Evolutionary conservation across 2,329 filamentous ascomycete genomes (phyloP).

Genomic region (Pseudocercospora ulei): DNA sequence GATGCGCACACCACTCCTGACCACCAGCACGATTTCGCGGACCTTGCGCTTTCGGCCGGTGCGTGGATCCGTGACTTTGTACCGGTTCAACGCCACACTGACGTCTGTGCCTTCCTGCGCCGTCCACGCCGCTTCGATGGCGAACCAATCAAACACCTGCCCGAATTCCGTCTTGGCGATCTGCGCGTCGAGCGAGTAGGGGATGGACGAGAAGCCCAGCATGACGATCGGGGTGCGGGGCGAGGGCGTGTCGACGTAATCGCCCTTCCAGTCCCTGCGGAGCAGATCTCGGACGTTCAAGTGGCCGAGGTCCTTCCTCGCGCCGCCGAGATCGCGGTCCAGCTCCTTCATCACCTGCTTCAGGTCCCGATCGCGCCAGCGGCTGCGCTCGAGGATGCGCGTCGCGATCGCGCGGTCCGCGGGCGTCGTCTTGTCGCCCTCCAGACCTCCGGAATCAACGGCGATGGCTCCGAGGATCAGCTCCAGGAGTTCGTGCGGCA

Average conservation of each 20-base stretch:
- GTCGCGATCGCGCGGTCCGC: slow-evolving; percentile 36
- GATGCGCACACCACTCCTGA: slow-evolving; percentile 41
- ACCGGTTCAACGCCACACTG: slow-evolving; percentile 41
- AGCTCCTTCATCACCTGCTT: slow-evolving; percentile 39
- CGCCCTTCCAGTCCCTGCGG: slow-evolving; percentile 43
- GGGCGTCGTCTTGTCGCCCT: slow-evolving; percentile 34
- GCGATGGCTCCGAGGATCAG: slow-evolving; percentile 42
- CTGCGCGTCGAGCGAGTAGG: slow-evolving; percentile 41
- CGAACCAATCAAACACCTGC: slow-evolving; percentile 44
- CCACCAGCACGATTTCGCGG: slow-evolving; percentile 41
- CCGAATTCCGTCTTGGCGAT: slow-evolving; percentile 41
- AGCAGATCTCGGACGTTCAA: slow-evolving; percentile 41
- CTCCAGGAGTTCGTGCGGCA: slow-evolving; percentile 44
- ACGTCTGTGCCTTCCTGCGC: slow-evolving; percentile 41
- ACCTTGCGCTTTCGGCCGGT: slow-evolving; percentile 39
- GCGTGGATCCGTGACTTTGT: slow-evolving; percentile 37
- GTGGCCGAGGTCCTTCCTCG: slow-evolving; percentile 39
- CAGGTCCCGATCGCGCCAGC: slow-evolving; percentile 37
- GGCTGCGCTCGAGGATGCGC: slow-evolving; percentile 38
- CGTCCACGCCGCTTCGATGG: slow-evolving; percentile 43
- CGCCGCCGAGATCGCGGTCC: slow-evolving; percentile 35
- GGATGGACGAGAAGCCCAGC: slow-evolving; percentile 42
- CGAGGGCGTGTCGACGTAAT: slow-evolving; percentile 42
- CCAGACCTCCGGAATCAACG: slow-evolving; percentile 40
- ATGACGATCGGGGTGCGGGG: slow-evolving; percentile 41